Percentiles rank a stretch among this genome's conserved stretches.
These are phyloP conservation scores for Elaeagnus macrophylla DNA, from an alignment of 306 rosid genomes.

Conservation along the genomic window DNA sequence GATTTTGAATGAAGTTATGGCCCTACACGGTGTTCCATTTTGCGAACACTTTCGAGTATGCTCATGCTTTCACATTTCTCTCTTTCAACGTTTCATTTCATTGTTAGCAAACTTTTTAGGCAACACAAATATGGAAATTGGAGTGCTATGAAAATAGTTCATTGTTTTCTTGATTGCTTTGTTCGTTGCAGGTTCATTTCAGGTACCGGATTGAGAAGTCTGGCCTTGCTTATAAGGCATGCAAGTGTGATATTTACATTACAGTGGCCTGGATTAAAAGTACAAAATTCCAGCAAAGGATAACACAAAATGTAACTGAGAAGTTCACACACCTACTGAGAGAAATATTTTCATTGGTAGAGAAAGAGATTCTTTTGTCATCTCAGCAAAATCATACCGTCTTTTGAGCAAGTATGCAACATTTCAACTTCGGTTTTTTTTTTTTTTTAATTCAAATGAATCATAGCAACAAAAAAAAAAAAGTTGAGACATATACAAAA, in stretches of 20 bases:
- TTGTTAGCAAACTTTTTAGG: no score
- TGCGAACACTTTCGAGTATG: constrained; percentile 55
- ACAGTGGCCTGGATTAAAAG: constrained; percentile 56
- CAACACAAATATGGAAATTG: not conserved
- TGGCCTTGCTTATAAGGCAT: constrained; percentile 30
- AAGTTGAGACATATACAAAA: no score
- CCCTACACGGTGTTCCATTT: constrained; percentile 59
- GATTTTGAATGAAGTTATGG: constrained; percentile 62
- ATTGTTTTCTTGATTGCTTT: not conserved
- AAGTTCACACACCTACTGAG: constrained; percentile 37
- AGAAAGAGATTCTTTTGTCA: constrained; percentile 46
- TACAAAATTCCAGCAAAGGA: constrained; percentile 54
- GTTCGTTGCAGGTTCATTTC: constrained; percentile 47
- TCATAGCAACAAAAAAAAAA: no score
- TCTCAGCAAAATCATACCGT: constrained; percentile 7
- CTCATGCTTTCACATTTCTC: not conserved
- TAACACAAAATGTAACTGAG: constrained; percentile 40
- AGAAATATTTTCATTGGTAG: constrained; percentile 45
- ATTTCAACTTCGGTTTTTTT: not conserved
- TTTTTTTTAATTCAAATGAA: not conserved
- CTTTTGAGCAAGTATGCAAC: constrained; percentile 4
- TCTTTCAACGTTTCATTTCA: not conserved
- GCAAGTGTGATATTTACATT: constrained; percentile 50
- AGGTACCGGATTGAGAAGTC: constrained; percentile 56
- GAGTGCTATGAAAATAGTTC: no score